These are phyloP conservation scores for Metschnikowia rubicola DNA, from an alignment of 805 yeast genomes.

Conservation along the genomic window DNA sequence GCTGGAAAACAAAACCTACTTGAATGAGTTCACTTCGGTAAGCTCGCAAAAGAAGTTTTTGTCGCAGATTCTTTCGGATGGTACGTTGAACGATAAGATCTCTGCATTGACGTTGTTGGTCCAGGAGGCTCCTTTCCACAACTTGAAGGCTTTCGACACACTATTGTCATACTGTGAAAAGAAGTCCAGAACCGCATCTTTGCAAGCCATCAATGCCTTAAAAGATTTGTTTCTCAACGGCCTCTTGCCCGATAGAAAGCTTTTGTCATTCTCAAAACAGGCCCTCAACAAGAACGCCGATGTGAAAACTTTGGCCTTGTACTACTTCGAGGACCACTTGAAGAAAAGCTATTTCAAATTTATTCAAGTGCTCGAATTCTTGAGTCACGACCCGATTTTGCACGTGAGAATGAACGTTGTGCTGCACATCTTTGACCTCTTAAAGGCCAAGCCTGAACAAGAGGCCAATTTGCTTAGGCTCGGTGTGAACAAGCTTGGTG, in stretches of 20 bases:
- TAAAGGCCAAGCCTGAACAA: slow-evolving; percentile 90
- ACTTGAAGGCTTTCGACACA: slow-evolving; percentile 77
- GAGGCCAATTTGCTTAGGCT: slow-evolving; percentile 85
- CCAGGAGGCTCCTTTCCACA: slow-evolving; percentile 94
- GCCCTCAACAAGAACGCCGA: slow-evolving; percentile 48
- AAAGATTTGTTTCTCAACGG: slow-evolving; percentile 86
- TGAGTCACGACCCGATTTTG: slow-evolving; percentile 87
- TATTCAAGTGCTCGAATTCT: slow-evolving; percentile 68
- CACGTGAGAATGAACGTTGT: slow-evolving; percentile 80
- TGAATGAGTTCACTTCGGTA: slow-evolving; percentile 68
- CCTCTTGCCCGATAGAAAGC: slow-evolving; percentile 80
- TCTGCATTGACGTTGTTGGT: slow-evolving; percentile 89
- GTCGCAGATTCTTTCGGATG: slow-evolving; percentile 81
- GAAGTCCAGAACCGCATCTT: slow-evolving; percentile 88
- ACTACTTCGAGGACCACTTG: slow-evolving; percentile 86
- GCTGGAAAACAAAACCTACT: slow-evolving; percentile 66
- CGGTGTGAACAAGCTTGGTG: slow-evolving; percentile 94
- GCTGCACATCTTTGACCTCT: slow-evolving; percentile 71
- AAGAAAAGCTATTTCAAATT: slow-evolving; percentile 74
- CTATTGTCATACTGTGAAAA: slow-evolving; percentile 77
- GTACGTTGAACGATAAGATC: slow-evolving; percentile 93
- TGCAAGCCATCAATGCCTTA: slow-evolving; percentile 85
- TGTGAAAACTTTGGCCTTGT: slow-evolving; percentile 58
- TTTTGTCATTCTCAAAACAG: slow-evolving; percentile 69
- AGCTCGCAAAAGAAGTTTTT: slow-evolving; percentile 84